Conservation (phyloP, 768 basidiomycete genomes). For the Fomitopsis serialis region DNA sequence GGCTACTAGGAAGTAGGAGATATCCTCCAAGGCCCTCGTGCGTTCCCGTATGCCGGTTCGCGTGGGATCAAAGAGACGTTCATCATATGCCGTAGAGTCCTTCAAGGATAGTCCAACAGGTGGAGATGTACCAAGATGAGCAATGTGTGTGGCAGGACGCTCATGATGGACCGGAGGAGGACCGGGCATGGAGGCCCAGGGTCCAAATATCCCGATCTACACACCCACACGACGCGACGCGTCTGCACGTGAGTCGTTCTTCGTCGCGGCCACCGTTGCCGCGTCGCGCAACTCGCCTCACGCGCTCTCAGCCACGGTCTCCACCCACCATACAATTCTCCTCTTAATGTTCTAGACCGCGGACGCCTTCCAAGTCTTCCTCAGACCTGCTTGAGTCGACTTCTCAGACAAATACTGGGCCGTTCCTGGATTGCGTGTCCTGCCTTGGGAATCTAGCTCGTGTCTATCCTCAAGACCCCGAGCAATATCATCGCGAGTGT, state of each 20-base stretch:
- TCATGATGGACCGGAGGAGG: background rate
- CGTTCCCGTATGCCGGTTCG: slow-evolving; percentile 45
- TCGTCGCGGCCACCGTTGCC: background rate
- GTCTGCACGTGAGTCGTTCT: slow-evolving; percentile 1
- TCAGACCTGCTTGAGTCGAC: no score
- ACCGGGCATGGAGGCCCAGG: background rate
- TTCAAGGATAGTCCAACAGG: slow-evolving; percentile 43
- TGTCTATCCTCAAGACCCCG: no score
- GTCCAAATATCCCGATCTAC: background rate
- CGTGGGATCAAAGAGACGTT: slow-evolving; percentile 39
- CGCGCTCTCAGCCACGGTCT: no score
- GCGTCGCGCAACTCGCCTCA: no score
- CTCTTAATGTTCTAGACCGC: no score
- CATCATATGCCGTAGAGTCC: slow-evolving; percentile 45
- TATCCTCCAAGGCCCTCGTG: slow-evolving; percentile 45
- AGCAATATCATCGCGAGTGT: no score
- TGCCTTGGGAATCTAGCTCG: no score
- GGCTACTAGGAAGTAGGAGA: slow-evolving; percentile 43
- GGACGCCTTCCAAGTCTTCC: no score
- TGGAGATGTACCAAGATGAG: slow-evolving; percentile 49
- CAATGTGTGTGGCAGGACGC: slow-evolving; percentile 34
- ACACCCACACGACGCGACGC: background rate
- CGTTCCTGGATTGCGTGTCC: no score
- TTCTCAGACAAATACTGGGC: no score
- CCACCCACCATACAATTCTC: no score